These are phyloP conservation scores for Rhizopogon salebrosus DNA, from an alignment of 768 basidiomycete genomes.

Conservation along the genomic window DNA sequence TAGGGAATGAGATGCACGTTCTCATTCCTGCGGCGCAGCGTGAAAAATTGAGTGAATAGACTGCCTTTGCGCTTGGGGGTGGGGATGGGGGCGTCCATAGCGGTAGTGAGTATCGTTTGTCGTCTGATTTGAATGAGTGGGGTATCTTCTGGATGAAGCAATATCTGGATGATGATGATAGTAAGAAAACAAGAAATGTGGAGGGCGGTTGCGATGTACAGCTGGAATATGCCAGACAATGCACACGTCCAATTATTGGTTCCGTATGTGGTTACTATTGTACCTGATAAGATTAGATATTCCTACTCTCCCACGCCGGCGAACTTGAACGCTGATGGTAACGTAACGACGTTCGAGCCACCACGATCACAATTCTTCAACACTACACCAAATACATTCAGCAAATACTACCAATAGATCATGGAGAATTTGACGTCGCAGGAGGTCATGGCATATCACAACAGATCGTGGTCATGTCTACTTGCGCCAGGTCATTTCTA, in stretches of 20 bases:
- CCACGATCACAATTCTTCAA: too few relatives aligned
- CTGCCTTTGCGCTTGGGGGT: constrained; percentile 3
- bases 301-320: too few relatives aligned
- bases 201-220: constrained; percentile 2
- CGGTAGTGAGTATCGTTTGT: constrained; percentile 6
- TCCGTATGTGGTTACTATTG: constrained; percentile 8
- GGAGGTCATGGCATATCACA: background rate
- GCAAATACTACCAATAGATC: background rate
- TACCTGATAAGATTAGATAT: constrained; percentile 18
- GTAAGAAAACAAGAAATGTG: constrained; percentile 5
- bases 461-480: background rate
- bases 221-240: constrained; percentile 2
- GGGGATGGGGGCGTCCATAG: constrained; percentile 3
- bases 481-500: background rate
- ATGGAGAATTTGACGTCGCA: background rate
- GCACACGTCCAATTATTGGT: background rate
- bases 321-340: too few relatives aligned
- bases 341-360: too few relatives aligned
- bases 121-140: constrained; percentile 7
- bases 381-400: too few relatives aligned
- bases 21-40: constrained; percentile 5
- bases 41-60: constrained; percentile 11
- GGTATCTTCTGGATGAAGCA: background rate
- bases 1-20: constrained; percentile 3
- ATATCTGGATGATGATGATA: constrained; percentile 8